Percentiles rank a stretch among this genome's conserved stretches.
Conservation (phyloP, 2,329 filamentous ascomycete genomes). For the Fusarium xylarioides region DNA sequence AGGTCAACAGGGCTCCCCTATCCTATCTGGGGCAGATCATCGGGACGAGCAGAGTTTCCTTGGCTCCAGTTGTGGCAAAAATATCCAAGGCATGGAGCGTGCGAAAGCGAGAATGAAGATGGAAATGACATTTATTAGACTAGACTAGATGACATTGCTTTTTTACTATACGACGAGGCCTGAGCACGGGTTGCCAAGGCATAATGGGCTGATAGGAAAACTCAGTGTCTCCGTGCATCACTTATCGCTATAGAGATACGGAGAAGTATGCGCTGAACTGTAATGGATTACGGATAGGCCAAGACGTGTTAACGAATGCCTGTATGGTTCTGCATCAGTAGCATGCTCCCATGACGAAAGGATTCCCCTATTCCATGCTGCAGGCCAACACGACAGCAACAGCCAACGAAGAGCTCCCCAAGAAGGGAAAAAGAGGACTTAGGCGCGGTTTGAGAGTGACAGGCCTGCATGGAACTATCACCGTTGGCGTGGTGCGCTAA, state of each 20-base stretch:
- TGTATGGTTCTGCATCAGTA: background rate
- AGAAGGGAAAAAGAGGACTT: background rate
- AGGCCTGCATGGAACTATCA: constrained; percentile 25
- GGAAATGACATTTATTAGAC: background rate
- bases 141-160: background rate
- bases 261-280: background rate
- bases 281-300: background rate
- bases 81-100: background rate
- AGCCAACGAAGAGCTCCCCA: background rate
- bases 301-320: background rate
- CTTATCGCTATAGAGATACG: background rate
- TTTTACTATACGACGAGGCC: background rate
- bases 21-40: constrained; percentile 1
- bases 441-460: constrained; percentile 16
- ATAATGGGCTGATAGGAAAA: background rate
- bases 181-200: background rate
- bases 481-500: constrained; percentile 24
- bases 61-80: constrained; percentile 13
- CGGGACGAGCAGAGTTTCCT: background rate
- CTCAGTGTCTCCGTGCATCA: background rate
- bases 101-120: background rate
- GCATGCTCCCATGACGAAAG: background rate
- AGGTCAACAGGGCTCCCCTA: background rate
- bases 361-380: background rate
- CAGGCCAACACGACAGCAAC: background rate